Evolutionary conservation across 495 filamentous ascomycete species (phyloP).

Genomic region (Cairneyella variabilis): DNA sequence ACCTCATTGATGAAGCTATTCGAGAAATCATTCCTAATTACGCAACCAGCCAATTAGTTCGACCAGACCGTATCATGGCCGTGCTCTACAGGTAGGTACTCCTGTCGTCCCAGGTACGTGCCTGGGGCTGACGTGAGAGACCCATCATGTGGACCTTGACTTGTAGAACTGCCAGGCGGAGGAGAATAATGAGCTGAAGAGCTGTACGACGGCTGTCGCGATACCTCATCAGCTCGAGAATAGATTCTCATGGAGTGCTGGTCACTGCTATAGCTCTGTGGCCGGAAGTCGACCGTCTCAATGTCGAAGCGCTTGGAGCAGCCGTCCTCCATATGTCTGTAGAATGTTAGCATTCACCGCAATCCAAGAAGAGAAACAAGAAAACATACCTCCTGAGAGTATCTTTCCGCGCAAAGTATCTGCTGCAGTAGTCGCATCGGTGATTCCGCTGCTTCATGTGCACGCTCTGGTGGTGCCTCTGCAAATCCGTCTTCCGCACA

Average conservation of each 20-base stretch:
- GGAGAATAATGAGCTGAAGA: constrained; percentile 18
- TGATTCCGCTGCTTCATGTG: constrained; percentile 72
- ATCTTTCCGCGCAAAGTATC: constrained; percentile 76
- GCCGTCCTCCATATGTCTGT: constrained; percentile 75
- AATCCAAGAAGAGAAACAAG: neutral
- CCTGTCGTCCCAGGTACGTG: constrained; percentile 18
- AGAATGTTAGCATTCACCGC: constrained; percentile 8
- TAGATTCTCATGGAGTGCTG: constrained; percentile 9
- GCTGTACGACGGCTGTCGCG: constrained; percentile 22
- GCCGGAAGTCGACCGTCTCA: constrained; percentile 24
- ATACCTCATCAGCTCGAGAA: constrained; percentile 15
- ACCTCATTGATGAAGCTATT: neutral
- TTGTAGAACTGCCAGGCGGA: constrained; percentile 6
- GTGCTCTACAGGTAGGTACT: constrained; percentile 14
- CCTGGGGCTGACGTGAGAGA: constrained; percentile 22
- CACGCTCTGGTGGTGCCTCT: constrained; percentile 78
- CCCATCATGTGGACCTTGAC: constrained; percentile 11
- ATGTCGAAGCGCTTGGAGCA: constrained; percentile 68
- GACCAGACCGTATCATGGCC: constrained; percentile 17
- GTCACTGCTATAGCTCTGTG: constrained; percentile 16
- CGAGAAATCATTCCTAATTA: neutral
- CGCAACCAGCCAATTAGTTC: constrained; percentile 5
- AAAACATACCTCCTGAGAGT: constrained; percentile 67
- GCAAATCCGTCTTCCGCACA: constrained; percentile 80
- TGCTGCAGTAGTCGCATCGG: constrained; percentile 67